Conservation (phyloP, 139 green algal genomes). For the Yamagishiella unicocca region DNA sequence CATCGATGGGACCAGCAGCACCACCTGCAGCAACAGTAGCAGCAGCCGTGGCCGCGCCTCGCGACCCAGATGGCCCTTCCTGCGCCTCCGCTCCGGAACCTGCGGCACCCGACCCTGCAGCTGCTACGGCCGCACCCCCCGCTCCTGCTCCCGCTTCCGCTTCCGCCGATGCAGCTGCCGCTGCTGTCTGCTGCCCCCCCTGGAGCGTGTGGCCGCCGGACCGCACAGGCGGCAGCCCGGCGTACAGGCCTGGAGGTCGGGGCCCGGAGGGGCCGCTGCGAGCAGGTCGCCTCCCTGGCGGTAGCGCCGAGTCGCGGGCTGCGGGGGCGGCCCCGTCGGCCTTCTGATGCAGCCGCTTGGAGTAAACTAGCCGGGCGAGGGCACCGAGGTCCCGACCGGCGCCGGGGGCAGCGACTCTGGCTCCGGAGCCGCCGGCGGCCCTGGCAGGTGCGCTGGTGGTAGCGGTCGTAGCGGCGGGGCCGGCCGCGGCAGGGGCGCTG, state of each 20-base stretch:
- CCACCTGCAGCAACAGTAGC: background rate
- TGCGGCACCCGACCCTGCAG: no score
- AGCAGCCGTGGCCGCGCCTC: background rate
- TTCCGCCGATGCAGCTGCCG: background rate
- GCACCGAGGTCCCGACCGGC: background rate
- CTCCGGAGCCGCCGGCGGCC: background rate
- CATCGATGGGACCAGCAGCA: no score
- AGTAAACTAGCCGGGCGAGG: background rate
- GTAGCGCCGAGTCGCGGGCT: background rate
- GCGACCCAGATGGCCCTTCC: background rate
- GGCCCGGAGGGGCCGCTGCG: background rate
- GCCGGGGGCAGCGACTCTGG: background rate
- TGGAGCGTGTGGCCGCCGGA: background rate
- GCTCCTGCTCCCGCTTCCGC: background rate
- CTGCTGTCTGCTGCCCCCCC: background rate
- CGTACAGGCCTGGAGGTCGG: background rate
- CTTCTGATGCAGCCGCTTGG: slow-evolving; percentile 19
- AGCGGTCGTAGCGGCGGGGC: background rate
- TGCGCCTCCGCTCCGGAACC: no score
- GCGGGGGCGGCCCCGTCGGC: background rate
- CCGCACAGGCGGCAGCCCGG: background rate
- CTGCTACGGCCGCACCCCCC: background rate
- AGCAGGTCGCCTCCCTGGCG: background rate
- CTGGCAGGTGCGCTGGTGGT: background rate
- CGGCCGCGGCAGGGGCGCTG: no score